Conservation (phyloP, 2,329 filamentous ascomycete species). For the Trichophyton verrucosum region DNA sequence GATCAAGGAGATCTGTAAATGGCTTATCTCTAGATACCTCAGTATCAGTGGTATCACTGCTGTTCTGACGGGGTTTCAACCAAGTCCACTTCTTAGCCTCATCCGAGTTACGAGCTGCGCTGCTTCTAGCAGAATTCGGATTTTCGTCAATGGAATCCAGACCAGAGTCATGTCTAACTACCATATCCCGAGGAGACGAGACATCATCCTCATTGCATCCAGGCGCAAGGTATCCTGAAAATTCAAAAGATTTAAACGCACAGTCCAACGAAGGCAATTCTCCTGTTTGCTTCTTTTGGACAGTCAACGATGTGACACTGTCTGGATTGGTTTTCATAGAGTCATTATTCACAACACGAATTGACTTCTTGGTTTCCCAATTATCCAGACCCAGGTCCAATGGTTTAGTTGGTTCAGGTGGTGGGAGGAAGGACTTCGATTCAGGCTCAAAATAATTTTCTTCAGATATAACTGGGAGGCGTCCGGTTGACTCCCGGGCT, state of each 20-base stretch:
- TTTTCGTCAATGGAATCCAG: slow-evolving; percentile 35
- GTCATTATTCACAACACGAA: slow-evolving; percentile 38
- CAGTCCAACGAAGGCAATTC: not conserved
- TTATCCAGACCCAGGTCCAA: slow-evolving; percentile 2
- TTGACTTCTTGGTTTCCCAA: slow-evolving; percentile 33
- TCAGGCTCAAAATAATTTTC: slow-evolving; percentile 4
- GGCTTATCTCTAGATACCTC: not conserved
- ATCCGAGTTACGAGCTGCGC: slow-evolving; percentile 13
- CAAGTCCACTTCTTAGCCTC: slow-evolving; percentile 36
- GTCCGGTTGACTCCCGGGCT: slow-evolving; percentile 6
- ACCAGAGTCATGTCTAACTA: slow-evolving; percentile 12
- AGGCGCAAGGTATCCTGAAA: not conserved
- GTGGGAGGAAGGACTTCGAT: not conserved
- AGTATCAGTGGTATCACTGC: not conserved
- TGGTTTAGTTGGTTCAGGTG: not conserved
- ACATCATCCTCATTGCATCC: not conserved
- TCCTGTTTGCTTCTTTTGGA: slow-evolving; percentile 36
- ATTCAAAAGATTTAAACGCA: not conserved
- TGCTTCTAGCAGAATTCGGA: slow-evolving; percentile 23
- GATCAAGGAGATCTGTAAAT: not conserved
- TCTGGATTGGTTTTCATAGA: slow-evolving; percentile 37
- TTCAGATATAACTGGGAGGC: slow-evolving; percentile 11
- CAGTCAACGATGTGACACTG: slow-evolving; percentile 42
- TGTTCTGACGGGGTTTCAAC: slow-evolving; percentile 27
- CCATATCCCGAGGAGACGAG: not conserved